Evolutionary conservation across 225 moss, liverwort and hornwort genomes (phyloP), one percentile per base, ranked within the genome.

Genomic region (Sphagnum tenellum): DNA sequence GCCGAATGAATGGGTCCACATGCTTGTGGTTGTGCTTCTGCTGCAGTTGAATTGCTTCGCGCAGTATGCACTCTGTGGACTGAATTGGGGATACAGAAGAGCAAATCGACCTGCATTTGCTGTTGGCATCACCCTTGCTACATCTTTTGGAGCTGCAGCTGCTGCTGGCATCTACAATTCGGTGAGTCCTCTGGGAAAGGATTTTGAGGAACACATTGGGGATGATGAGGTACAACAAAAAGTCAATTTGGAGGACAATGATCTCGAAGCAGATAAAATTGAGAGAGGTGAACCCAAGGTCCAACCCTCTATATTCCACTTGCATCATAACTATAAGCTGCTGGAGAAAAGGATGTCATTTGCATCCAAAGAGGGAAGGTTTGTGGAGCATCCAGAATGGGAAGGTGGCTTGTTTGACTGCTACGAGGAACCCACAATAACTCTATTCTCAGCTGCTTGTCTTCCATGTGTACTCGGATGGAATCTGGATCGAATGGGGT

Each of bases 31-130:
- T 11, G 79, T 98, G 7, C 65, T 83, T 63, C 85, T 92, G 13
- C 63, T 90, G 72, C 90, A 98, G 9, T 55, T 98, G 64, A 98
- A 98, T 67, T 92, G 92, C 64, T 46, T 90, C 64, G 85, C 78
- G 48, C 93, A 92, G 64, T 98, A 92, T 47, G 87, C 90, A 7
- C 76, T 98, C 3, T 92, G 92, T 62, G 96, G 96, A 7, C 80
- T 98, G 12, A 98, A 98, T 67, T 98, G 96, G 96, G 96, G 96
- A 64, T 98, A 81, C 71, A 82, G 80, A 69, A 89, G 96, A 73
- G 69, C 81, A 8, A 5, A 88, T n/a, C 84, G 96, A 63, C 96
- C 96, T 49, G 79, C 87, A 8, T 73, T 89, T 12, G 96, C 90
- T 9, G 96, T 98, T 7, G 96, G 76, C 4, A 14, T 98, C 14